Evolutionary conservation across 441 rosid species (phyloP), one percentile per base, ranked within the genome.

Genomic region (Jatropha podagrica): DNA sequence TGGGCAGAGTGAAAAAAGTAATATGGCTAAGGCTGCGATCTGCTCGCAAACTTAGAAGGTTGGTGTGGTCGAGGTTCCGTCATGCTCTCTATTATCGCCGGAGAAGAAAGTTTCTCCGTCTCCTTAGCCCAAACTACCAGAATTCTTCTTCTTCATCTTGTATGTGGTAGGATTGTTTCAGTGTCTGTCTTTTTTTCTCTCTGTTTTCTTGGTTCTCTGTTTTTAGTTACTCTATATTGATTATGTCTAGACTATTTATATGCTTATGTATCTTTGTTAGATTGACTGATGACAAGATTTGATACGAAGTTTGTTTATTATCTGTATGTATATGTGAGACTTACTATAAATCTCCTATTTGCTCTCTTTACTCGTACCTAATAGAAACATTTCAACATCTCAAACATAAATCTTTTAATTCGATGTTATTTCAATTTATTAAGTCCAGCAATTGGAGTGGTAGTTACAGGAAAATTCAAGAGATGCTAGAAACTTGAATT

Each of bases 31-130:
- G 79, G 58, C 70, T 88, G 23, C 77, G 89, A 67, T 88, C 90
- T n/a, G 86, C 79, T 61, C 83, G 85, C 66, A 85, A 75, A 74
- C 69, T 89, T 5, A 81, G 85, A 75, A 84, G 82, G 74, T 75
- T 91, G 77, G 89, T 91, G 44, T 86, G 91, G 88, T 87, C 79
- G 15, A 85, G 85, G 5, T 81, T 90, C 63, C 83, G 88, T 37
- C 73, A 61, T 55, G 89, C 85, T 32, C 80, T 85, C 69, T 58
- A 20, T 17, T 69, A n/a, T 75, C 76, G 78, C 70, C 86, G 89
- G 32, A 78, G 86, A 72, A 83, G 90, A 54, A 81, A 85, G 66
- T 85, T 88, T 77, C 74, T 77, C 71, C 83, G 82, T 3, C 83
- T 84, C 18, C 68, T 74, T 12, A 81, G 77, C 48, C 44, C 81